Evolutionary conservation across 1,284 basidiomycete genomes (phyloP).

Genomic region (Cryptococcus sp.): DNA sequence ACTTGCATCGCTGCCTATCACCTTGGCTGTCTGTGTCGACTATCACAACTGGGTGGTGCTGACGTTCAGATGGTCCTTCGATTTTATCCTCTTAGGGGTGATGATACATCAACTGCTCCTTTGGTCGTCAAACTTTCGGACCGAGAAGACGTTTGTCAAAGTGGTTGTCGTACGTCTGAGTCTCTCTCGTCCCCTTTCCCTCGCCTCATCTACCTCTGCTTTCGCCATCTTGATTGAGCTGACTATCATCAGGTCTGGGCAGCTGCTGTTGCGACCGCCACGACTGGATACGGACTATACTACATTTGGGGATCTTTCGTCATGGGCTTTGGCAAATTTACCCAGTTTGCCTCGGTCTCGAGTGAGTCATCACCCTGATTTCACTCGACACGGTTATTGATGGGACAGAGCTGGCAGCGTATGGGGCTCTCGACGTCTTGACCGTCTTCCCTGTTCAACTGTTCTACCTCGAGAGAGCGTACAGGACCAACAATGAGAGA

Average conservation of each 20-base stretch:
- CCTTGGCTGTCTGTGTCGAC: not conserved
- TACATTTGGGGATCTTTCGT: not conserved
- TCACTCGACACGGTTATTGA: not conserved
- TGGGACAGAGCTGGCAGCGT: not conserved
- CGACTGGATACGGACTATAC: not conserved
- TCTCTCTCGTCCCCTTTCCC: too few species aligned
- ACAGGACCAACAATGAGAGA: not conserved
- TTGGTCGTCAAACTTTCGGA: not conserved
- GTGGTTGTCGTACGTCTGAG: not conserved
- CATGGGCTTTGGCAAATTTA: not conserved
- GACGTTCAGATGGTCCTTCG: not conserved
- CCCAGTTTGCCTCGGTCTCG: not conserved
- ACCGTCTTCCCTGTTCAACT: not conserved
- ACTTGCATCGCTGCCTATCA: too few species aligned
- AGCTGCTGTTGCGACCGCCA: not conserved
- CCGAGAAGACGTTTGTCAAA: not conserved
- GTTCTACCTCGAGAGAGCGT: constrained; percentile 1
- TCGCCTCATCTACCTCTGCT: not conserved
- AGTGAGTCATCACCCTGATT: not conserved
- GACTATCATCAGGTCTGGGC: not conserved
- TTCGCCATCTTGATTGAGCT: not conserved
- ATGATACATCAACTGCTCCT: constrained; percentile 1
- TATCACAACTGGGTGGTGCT: not conserved
- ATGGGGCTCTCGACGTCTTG: not conserved
- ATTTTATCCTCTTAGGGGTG: constrained; percentile 1